These are phyloP conservation scores for Juncus effusus DNA, from an alignment of 176 grass and related monocot species.

Conservation along the genomic window DNA sequence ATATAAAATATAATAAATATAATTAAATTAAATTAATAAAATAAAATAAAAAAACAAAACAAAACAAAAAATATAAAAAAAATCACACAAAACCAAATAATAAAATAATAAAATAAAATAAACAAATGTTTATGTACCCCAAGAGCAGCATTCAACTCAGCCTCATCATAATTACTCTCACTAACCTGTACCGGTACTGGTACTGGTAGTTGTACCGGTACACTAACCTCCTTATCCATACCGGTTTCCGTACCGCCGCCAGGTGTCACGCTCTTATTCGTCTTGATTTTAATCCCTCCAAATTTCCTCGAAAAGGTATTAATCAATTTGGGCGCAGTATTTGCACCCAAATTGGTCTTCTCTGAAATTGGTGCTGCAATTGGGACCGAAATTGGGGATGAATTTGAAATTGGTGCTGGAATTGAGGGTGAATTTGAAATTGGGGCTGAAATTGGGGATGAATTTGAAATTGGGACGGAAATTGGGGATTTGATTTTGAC, in stretches of 20 bases:
- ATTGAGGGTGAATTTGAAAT: constrained; percentile 7
- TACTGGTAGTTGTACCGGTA: neutral
- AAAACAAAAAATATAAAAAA: neutral
- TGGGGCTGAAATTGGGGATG: neutral
- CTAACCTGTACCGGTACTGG: neutral
- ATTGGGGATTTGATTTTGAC: constrained; percentile 29
- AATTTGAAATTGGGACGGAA: constrained; percentile 4
- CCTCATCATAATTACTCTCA: constrained; percentile 1
- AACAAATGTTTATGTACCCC: neutral
- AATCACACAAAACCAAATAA: neutral
- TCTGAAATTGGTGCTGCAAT: constrained; percentile 10
- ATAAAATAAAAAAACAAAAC: too few relatives aligned
- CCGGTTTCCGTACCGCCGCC: neutral
- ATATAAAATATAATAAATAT: too few relatives aligned
- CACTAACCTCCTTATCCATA: too few relatives aligned
- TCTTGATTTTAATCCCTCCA: constrained; percentile 26
- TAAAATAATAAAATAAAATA: too few relatives aligned
- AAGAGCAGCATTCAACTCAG: constrained; percentile 24
- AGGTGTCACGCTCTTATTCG: constrained; percentile 23
- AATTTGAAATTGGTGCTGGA: neutral
- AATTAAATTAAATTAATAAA: neutral
- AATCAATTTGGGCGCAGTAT: constrained; percentile 12
- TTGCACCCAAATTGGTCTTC: constrained; percentile 3
- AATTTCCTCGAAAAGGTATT: constrained; percentile 27
- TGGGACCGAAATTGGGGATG: neutral